Conservation (phyloP, 2,329 filamentous ascomycete genomes). For the Colletotrichum sp. region DNA sequence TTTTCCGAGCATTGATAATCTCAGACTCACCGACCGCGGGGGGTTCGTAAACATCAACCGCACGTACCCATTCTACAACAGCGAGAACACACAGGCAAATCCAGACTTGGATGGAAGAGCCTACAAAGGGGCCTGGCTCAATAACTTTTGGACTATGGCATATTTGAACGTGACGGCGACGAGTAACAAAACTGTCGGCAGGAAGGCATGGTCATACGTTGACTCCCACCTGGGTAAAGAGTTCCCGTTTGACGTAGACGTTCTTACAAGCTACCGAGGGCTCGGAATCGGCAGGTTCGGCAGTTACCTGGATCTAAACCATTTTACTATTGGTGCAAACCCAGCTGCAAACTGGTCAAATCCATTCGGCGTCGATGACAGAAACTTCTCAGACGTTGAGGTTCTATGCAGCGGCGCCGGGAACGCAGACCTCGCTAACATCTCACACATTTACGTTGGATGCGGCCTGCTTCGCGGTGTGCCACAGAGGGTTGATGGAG, state of each 20-base stretch:
- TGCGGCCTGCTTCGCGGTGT: conserved; percentile 47
- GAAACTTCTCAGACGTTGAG: background rate
- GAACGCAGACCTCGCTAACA: conserved; percentile 37
- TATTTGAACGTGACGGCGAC: conserved; percentile 42
- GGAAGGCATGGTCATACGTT: conserved; percentile 36
- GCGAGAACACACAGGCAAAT: conserved; percentile 34
- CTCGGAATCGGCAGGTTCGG: background rate
- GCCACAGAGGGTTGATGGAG: conserved; percentile 37
- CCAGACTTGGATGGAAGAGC: conserved; percentile 42
- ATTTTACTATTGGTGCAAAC: background rate
- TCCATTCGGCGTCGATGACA: background rate
- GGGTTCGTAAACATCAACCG: conserved; percentile 45
- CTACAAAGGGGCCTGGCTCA: conserved; percentile 47
- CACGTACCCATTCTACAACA: conserved; percentile 34
- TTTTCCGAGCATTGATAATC: conserved; percentile 11
- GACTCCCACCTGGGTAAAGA: conserved; percentile 37
- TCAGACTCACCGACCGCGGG: conserved; percentile 44
- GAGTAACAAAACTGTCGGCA: conserved; percentile 10
- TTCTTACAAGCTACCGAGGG: background rate
- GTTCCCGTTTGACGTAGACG: conserved; percentile 30
- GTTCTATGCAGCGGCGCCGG: conserved; percentile 35
- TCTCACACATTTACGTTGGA: conserved; percentile 42
- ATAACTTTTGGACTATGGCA: conserved; percentile 43
- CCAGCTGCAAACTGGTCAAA: background rate
- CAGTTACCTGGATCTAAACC: background rate